Base-by-base conservation (phyloP, 345 rosid species). In the Hirschfeldia incana region DNA sequence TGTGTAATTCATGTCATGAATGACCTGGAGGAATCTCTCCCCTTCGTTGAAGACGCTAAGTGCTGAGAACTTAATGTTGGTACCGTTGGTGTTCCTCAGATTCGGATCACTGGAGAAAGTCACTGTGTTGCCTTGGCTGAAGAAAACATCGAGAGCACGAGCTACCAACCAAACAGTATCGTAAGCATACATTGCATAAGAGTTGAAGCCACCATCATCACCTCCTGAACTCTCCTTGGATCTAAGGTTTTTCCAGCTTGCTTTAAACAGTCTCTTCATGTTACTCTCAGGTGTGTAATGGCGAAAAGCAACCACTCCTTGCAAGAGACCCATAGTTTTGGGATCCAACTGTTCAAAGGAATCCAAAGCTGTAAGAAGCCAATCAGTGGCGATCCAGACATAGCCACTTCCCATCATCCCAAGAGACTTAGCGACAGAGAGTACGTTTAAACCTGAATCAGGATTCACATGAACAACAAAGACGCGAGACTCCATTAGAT, bases 341-440 rank as follows among this genome's bases (percentile, higher is more conserved):
- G 82, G 6, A 64, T 83, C 86, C 26, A 66, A 70, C 13, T 86
- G 86, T 16, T 83, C 87, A 59, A 66, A 68, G 4, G 94, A 86
- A 85, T 94, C 98, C 70, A 92, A 80, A 75, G 85, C 66, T 4
- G 97, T 88, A 70, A 91, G 85, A 78, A 94, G 97, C 97, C 98
- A 94, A 84, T 92, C 98, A 13, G 97, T 91, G 49, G 98, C 85
- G 59, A 94, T 92, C 98, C 98, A 94, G 64, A 94, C 98, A 83
- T 92, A 92, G 64, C 94, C 91, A 44, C 67, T 57, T 49, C 27
- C 72, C 87, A 81, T 89, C 98, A 94, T 94, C 5, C 88, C 87
- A 70, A 90, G 90, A 69, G 78, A 78, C 68, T 87, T 89, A 51
- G 98, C 98, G 3, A 75, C 83, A 17, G 90, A 81, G 80, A 92